Base-by-base conservation (phyloP, 345 rosid species). In the Balakata baccata region DNA sequence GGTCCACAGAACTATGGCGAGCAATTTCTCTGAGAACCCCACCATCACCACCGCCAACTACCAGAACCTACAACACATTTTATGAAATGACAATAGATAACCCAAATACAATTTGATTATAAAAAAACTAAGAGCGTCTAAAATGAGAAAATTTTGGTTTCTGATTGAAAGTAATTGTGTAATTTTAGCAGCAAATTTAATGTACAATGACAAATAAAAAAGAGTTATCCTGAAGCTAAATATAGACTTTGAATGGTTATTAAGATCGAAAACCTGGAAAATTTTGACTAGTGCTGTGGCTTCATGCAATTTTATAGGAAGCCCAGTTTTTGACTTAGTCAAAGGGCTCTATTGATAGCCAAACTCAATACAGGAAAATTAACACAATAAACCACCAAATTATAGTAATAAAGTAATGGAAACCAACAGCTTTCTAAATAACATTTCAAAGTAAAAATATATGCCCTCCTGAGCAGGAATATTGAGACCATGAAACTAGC, bases 21-120 rank as follows among this genome's bases (percentile, higher is more conserved):
- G 98, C 82, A 79, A 95, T 83, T 85, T 95, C 99, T 73, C 94
- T 77, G 34, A 92, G 96, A 78, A 92, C 98, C 13, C 97, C 99
- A 54, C 99, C 99, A 78, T 95, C 99, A 78, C 98, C 99, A 57
- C 99, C 99, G 69, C 99, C 99, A 81, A 95, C 98, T 82, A 92
- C 99, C 76, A 95, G 85, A 78, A 92, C 99, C 98, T 92, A 80
- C 67, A 78, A 22, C 46, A 62, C 41, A 17, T 70, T 29, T 16
- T 1, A 11, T 20, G 45, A 49, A 78, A 20, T 62, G 13, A 73
- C 59, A 54, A 43, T 68, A 25, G 53, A 57, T 23, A 53, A 69
- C 8, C 43, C 29, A 54, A 46, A 70, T 12, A 61, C 16, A 43
- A 49, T 10, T 72, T 70, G 20, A 72, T 45, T 18, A 46, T 9